Base-by-base conservation (phyloP, 176 grass and related monocot species). In the Oryza nivara region DNA sequence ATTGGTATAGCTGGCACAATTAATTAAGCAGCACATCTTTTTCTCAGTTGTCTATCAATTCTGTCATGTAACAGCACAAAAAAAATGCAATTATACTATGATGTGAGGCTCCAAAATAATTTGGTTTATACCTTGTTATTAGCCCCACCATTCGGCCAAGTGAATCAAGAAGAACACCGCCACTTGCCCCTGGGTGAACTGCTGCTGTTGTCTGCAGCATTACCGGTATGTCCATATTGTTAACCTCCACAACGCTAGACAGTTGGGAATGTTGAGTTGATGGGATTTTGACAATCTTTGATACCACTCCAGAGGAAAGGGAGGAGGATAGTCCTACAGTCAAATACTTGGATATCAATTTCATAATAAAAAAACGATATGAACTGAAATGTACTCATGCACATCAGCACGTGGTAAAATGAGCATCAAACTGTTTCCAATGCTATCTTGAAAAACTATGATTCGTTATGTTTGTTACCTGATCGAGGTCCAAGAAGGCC, bases 171-270 rank as follows among this genome's bases (percentile, higher is more conserved):
- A 98, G 85, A 76, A 88, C 87, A 61, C 96, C 96, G 0, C 96
- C 96, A 83, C 96, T 98, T 14, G 93, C 85, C 63, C 96, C 96
- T 83, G 93, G 91, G 93, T 98, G 89, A 88, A 98, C 93, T 78
- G 89, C 92, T 19, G 91, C 93, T 72, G 92, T 98, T 85, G 96
- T 98, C 91, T 98, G 96, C 78, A 98, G 65, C 93, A 98, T 98
- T 46, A 93, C 92, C 75, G 96, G 87, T 38, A 88, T 80, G 79
- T 74, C 80, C 67, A 64, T 63, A 80, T 76, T 89, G 77, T 88
- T 79, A 72, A 22, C 11, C 32, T 91, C 54, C 41, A 68, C 49
- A 58, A 44, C 81, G 17, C 67, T 74, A 56, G 79, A 51, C 41
- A 83, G 83, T 63, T 81, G 22, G 26, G 48, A 73, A 78, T 85